phyloP scores from a whole-genome alignment of 805 yeast genomes.

The Yamadazyma sp. region DNA sequence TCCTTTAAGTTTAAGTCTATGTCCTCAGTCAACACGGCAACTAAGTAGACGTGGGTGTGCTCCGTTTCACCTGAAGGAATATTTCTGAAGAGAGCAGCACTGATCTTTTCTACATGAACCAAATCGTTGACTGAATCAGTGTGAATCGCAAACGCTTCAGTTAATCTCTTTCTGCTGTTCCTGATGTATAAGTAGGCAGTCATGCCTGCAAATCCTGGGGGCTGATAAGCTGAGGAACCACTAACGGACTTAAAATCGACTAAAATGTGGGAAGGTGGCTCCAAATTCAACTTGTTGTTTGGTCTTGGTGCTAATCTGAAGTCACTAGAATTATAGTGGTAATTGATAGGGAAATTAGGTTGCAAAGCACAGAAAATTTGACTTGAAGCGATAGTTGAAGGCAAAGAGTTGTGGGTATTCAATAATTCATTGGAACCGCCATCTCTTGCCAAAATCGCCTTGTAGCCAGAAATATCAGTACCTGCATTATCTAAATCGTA shows the following conservation, averaged over 20 bases:
- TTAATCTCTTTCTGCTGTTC: slow-evolving; percentile 58
- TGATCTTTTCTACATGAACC: slow-evolving; percentile 59
- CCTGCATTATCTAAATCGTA: slow-evolving; percentile 40
- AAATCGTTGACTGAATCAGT: slow-evolving; percentile 58
- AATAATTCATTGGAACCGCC: slow-evolving; percentile 57
- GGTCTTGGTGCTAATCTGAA: slow-evolving; percentile 45
- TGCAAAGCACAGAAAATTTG: slow-evolving; percentile 72
- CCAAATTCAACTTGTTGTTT: slow-evolving; percentile 47
- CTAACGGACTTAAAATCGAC: slow-evolving; percentile 74
- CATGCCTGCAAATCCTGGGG: slow-evolving; percentile 68
- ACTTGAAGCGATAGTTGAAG: slow-evolving; percentile 61
- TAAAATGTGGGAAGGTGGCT: slow-evolving; percentile 63
- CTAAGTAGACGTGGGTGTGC: slow-evolving; percentile 67
- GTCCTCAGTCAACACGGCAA: slow-evolving; percentile 72
- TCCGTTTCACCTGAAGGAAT: slow-evolving; percentile 68
- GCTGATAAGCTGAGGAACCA: slow-evolving; percentile 56
- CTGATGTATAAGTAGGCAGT: slow-evolving; percentile 72
- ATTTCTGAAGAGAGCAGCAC: slow-evolving; percentile 78
- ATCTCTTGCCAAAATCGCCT: slow-evolving; percentile 67
- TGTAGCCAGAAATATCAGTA: slow-evolving; percentile 62
- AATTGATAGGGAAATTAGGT: slow-evolving; percentile 63
- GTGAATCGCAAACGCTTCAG: slow-evolving; percentile 77
- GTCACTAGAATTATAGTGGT: slow-evolving; percentile 26
- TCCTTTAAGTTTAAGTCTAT: slow-evolving; percentile 45
- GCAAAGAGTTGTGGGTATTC: slow-evolving; percentile 39